phyloP scores from a whole-genome alignment of 352 stramenopile genomes.

The Pythium diclinum region DNA sequence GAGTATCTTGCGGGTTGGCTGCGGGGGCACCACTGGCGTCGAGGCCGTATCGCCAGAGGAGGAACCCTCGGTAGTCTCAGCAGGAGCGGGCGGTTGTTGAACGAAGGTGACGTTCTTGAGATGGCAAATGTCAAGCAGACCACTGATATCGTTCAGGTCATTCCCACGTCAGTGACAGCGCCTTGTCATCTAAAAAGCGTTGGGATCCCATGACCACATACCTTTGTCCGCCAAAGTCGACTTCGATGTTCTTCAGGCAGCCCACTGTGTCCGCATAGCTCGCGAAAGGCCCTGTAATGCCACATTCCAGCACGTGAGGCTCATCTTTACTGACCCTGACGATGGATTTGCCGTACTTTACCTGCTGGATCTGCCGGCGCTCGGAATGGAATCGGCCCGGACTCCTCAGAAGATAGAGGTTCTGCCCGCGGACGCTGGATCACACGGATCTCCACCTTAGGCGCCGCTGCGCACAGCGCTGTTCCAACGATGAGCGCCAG shows the following conservation, averaged over 20 bases:
- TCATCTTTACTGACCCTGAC: neutral
- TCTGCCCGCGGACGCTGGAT: slow-evolving; percentile 34
- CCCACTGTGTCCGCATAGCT: slow-evolving; percentile 26
- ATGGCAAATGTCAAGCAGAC: slow-evolving; percentile 56
- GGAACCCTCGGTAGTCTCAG: neutral
- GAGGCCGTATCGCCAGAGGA: neutral
- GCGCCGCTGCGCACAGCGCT: slow-evolving; percentile 36
- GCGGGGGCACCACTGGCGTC: neutral
- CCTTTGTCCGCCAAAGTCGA: slow-evolving; percentile 42
- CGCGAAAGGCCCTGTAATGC: slow-evolving; percentile 38
- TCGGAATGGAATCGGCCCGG: slow-evolving; percentile 46
- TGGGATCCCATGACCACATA: slow-evolving; percentile 20
- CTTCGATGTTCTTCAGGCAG: slow-evolving; percentile 45
- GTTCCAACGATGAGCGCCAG: slow-evolving; percentile 23
- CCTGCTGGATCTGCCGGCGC: slow-evolving; percentile 39
- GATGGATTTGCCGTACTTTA: neutral
- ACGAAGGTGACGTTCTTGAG: slow-evolving; percentile 62
- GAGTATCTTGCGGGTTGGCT: slow-evolving; percentile 43
- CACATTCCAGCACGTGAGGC: neutral
- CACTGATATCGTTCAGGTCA: slow-evolving; percentile 28
- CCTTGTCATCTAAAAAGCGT: neutral
- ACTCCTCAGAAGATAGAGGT: slow-evolving; percentile 9
- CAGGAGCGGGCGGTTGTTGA: neutral
- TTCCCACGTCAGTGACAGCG: neutral
- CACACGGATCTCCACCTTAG: slow-evolving; percentile 63